phyloP scores from a whole-genome alignment of 495 filamentous ascomycete species.

The Massariosphaeria phaeospora region DNA sequence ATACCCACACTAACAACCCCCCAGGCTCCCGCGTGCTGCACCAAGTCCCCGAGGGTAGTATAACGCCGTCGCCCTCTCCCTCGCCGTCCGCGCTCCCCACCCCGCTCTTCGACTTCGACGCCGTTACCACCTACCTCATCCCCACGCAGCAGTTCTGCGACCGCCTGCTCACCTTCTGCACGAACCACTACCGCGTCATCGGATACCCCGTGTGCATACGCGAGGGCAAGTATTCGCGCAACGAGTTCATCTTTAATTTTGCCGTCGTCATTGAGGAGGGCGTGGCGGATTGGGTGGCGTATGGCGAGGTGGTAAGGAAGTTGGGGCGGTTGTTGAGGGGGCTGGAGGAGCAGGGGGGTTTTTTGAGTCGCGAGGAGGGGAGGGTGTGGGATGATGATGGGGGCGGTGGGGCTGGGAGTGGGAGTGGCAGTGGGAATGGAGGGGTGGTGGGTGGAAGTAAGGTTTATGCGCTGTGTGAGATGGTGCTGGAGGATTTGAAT shows the following conservation, averaged over 20 bases:
- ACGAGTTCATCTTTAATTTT: slow-evolving; percentile 98
- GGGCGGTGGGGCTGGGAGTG: slow-evolving; percentile 7
- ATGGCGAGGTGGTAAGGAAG: slow-evolving; percentile 78
- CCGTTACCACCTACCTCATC: slow-evolving; percentile 83
- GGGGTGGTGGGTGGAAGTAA: slow-evolving; percentile 47
- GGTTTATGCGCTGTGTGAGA: slow-evolving; percentile 80
- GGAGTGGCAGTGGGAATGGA: neutral
- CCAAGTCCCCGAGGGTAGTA: slow-evolving; percentile 67
- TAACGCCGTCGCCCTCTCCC: slow-evolving; percentile 53
- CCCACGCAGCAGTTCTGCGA: slow-evolving; percentile 88
- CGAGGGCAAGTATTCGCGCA: slow-evolving; percentile 58
- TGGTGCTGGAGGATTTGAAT: slow-evolving; percentile 89
- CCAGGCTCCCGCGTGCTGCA: slow-evolving; percentile 76
- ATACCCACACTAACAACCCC: slow-evolving; percentile 6
- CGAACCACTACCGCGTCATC: slow-evolving; percentile 72
- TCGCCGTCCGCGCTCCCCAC: slow-evolving; percentile 49
- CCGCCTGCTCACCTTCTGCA: slow-evolving; percentile 74
- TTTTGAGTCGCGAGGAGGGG: slow-evolving; percentile 56
- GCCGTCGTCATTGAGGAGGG: slow-evolving; percentile 75
- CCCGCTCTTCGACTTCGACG: slow-evolving; percentile 75
- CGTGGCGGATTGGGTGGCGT: slow-evolving; percentile 55
- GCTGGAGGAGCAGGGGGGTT: slow-evolving; percentile 80
- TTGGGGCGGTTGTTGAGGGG: slow-evolving; percentile 78
- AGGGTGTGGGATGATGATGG: slow-evolving; percentile 30
- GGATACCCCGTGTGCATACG: slow-evolving; percentile 83